These are phyloP conservation scores for Microdochium trichocladiopsis DNA, from an alignment of 2,329 filamentous ascomycete genomes.

Conservation along the genomic window DNA sequence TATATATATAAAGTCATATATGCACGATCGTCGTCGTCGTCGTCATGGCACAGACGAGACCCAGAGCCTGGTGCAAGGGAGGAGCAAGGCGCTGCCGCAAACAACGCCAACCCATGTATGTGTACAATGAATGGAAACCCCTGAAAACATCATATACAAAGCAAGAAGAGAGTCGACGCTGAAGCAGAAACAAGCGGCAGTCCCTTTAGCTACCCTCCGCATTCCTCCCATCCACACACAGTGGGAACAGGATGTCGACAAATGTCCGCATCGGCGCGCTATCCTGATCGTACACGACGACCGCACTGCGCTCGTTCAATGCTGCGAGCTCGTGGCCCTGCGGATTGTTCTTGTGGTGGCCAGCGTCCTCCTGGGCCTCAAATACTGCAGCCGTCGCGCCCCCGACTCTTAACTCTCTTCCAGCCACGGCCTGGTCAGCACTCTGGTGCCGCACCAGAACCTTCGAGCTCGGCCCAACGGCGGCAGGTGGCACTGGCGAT, in stretches of 20 bases:
- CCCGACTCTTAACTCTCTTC: not conserved
- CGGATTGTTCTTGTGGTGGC: constrained; percentile 6
- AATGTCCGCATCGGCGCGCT: constrained; percentile 23
- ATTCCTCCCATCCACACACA: not conserved
- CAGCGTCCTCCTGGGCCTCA: not conserved
- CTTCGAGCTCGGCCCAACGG: not conserved
- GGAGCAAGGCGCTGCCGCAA: too few relatives aligned
- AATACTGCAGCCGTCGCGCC: not conserved
- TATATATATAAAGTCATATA: too few relatives aligned
- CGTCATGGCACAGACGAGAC: too few relatives aligned
- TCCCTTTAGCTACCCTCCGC: not conserved
- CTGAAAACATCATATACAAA: not conserved
- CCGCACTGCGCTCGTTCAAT: not conserved
- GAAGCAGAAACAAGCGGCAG: too few relatives aligned
- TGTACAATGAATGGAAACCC: not conserved
- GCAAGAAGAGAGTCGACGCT: not conserved
- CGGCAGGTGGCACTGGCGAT: not conserved
- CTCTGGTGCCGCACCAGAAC: not conserved
- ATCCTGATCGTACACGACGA: not conserved
- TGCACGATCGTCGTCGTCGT: too few relatives aligned
- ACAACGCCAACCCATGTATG: too few relatives aligned
- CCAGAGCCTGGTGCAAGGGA: too few relatives aligned
- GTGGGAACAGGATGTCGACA: constrained; percentile 35
- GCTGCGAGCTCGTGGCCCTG: not conserved
- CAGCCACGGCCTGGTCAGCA: not conserved